Conservation (phyloP, 768 basidiomycete genomes). For the Hericium alpestre region DNA sequence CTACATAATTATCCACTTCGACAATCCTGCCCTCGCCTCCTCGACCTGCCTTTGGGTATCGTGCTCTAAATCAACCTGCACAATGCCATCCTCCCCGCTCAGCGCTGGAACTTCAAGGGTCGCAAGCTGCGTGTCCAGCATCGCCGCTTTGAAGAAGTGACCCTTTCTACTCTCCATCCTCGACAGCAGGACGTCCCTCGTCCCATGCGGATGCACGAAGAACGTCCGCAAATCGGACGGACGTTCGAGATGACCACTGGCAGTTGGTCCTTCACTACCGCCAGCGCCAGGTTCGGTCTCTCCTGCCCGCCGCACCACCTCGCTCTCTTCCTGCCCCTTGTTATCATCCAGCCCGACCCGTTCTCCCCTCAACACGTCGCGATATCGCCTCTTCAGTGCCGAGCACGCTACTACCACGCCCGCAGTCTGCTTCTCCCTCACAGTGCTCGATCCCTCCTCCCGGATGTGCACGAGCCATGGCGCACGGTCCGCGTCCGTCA, state of each 20-base stretch:
- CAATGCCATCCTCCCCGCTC: slow-evolving; percentile 51
- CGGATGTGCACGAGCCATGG: slow-evolving; percentile 81
- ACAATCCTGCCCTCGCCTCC: not conserved
- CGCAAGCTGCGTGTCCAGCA: slow-evolving; percentile 71
- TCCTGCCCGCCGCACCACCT: not conserved
- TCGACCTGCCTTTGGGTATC: not conserved
- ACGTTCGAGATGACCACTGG: slow-evolving; percentile 19
- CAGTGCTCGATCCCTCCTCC: slow-evolving; percentile 38
- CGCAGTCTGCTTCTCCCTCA: slow-evolving; percentile 35
- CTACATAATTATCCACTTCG: not conserved
- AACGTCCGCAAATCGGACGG: slow-evolving; percentile 40
- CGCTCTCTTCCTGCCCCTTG: not conserved
- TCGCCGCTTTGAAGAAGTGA: slow-evolving; percentile 76
- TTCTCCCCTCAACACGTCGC: slow-evolving; percentile 66
- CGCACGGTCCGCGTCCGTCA: slow-evolving; percentile 72
- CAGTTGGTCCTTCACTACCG: slow-evolving; percentile 17
- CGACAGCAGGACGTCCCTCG: slow-evolving; percentile 41
- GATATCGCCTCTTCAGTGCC: slow-evolving; percentile 70
- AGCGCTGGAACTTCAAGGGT: slow-evolving; percentile 54
- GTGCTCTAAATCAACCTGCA: slow-evolving; percentile 39
- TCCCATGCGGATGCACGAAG: slow-evolving; percentile 74
- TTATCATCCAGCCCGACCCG: not conserved
- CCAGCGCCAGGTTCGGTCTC: slow-evolving; percentile 12
- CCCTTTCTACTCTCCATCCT: slow-evolving; percentile 55
- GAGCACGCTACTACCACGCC: slow-evolving; percentile 85